phyloP scores from a whole-genome alignment of 345 rosid genomes.

The Hypericum perforatum region DNA sequence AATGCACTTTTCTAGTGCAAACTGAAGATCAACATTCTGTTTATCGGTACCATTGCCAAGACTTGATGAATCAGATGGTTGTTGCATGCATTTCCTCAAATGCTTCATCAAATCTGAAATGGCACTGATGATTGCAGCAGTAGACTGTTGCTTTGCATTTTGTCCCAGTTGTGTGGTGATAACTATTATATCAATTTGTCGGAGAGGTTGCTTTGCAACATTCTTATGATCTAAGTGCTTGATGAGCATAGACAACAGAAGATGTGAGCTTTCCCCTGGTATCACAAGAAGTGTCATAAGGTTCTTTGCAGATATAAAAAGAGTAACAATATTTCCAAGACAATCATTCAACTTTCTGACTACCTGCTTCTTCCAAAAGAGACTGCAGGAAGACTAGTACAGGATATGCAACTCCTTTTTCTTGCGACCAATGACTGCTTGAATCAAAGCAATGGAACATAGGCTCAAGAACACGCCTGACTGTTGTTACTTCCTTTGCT shows the following conservation, averaged over 20 bases:
- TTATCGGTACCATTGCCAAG: constrained; percentile 28
- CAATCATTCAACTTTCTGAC: not conserved
- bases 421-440: constrained; percentile 62
- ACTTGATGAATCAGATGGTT: constrained; percentile 37
- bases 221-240: constrained; percentile 92
- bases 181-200: constrained; percentile 52
- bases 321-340: constrained; percentile 1
- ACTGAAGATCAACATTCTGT: constrained; percentile 48
- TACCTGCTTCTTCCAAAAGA: constrained; percentile 74
- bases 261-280: constrained; percentile 69
- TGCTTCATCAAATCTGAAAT: constrained; percentile 72
- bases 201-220: constrained; percentile 46
- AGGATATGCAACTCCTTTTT: constrained; percentile 65
- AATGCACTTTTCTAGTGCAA: constrained; percentile 70
- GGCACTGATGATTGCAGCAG: constrained; percentile 50
- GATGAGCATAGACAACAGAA: constrained; percentile 55
- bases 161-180: constrained; percentile 47
- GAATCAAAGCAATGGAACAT: constrained; percentile 66
- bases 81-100: constrained; percentile 71
- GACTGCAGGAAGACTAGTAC: constrained; percentile 61
- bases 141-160: constrained; percentile 55
- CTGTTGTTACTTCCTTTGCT: constrained; percentile 80
- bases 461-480: constrained; percentile 89
- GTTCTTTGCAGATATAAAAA: too few species aligned
- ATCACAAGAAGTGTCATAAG: constrained; percentile 2